Evolutionary conservation across 305 asterid genomes (phyloP).

Genomic region (Fraxinus xanthoxyloides): DNA sequence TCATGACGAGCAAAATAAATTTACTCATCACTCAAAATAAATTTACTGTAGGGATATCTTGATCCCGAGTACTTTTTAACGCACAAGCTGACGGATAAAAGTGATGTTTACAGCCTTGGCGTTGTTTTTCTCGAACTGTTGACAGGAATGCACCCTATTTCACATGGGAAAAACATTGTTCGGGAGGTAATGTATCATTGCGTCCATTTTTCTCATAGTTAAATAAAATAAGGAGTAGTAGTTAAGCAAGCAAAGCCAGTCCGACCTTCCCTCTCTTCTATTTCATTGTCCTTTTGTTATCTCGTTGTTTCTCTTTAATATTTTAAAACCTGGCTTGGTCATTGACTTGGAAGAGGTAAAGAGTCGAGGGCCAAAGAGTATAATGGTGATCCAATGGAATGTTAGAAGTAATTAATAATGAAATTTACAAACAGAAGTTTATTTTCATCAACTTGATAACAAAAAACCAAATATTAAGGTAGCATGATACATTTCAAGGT

Average conservation of each 20-base stretch:
- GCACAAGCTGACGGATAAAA: constrained; percentile 87
- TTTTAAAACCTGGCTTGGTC: background rate
- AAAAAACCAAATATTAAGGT: background rate
- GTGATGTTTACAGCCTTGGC: constrained; percentile 96
- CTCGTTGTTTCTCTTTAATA: background rate
- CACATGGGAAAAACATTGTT: constrained; percentile 95
- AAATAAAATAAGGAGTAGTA: background rate
- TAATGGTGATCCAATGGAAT: background rate
- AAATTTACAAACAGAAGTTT: background rate
- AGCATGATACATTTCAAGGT: background rate
- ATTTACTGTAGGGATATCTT: constrained; percentile 76
- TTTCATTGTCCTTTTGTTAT: background rate
- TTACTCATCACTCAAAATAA: constrained; percentile 9
- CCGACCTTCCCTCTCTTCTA: background rate
- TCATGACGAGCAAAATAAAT: background rate
- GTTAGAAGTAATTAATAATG: background rate
- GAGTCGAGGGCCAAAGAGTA: background rate
- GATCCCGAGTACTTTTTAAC: constrained; percentile 98
- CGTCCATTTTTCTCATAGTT: background rate
- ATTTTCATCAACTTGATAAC: background rate
- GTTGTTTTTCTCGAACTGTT: constrained; percentile 92
- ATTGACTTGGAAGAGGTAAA: background rate
- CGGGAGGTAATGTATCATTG: constrained; percentile 61
- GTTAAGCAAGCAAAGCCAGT: background rate
- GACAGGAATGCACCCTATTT: constrained; percentile 94